Base-by-base conservation (phyloP, 352 stramenopile genomes). In the Plasmopara halstedii region DNA sequence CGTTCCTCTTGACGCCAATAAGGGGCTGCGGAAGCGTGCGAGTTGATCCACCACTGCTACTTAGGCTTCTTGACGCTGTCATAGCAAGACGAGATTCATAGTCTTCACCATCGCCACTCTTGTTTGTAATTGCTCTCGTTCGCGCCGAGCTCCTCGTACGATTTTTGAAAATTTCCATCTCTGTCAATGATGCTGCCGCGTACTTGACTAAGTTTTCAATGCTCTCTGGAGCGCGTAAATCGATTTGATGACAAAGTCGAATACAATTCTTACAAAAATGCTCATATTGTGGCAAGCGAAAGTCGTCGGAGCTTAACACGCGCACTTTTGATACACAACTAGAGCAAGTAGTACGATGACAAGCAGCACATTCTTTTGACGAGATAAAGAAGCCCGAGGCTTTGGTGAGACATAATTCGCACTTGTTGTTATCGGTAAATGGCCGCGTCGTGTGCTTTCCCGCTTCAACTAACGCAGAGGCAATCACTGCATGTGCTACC, bases 241-340 rank as follows among this genome's bases (percentile, higher is more conserved):
- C 70, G 21, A 84, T 66, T 41, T 85, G 66, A 22, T 73, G 59
- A 45, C 85, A 70, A 42, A 79, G 64, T 7, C 69, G 70, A 20
- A 83, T 58, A 42, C 75, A 88, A 44, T 78, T 78, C 42, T 83
- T 85, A 61, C 75, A 88, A 49, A 88, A 85, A 10, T 58, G 62
- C 34, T 76, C 68, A 25, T 70, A 42, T 26, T 73, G 62, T 42
- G 70, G 57, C 27, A 65, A 50, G 3, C 63, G 61, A 36, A 88
- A 88, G 56, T 88, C 70, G 26, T 70, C 47, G 41, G 66, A 67
- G 45, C 67, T 85, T 15, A 88, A 42, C 27, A 88, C 73, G 23
- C 70, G 73, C 32, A 78, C 58, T 46, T 85, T 83, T 9, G 71
- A 47, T 15, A 84, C 71, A 41, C 75, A 88, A 21, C 50, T 75